A percentile compares a stretch with the other conserved stretches of the same genome.
Evolutionary conservation across 345 rosid genomes (phyloP).

Genomic region (Populus ilicifolia): DNA sequence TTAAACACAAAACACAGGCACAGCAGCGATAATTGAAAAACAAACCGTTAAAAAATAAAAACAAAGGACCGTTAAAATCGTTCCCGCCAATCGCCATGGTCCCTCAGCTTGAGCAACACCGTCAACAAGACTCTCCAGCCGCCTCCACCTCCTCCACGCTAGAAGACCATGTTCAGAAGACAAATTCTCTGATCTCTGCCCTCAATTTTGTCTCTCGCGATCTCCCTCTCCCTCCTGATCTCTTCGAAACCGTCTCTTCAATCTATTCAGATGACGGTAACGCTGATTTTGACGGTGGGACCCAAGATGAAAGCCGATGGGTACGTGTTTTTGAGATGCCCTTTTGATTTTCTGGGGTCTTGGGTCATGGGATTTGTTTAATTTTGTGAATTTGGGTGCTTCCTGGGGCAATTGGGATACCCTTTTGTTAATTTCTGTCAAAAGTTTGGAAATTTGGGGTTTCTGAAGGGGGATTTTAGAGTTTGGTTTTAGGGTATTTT

Average conservation of each 20-base stretch:
- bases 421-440: neutral
- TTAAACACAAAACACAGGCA: neutral
- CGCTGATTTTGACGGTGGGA: slow-evolving; percentile 13
- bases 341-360: slow-evolving; percentile 18
- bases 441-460: neutral
- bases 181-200: slow-evolving; percentile 78
- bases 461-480: neutral
- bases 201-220: slow-evolving; percentile 81
- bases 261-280: slow-evolving; percentile 38
- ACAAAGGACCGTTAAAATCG: slow-evolving; percentile 13
- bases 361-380: slow-evolving; percentile 10
- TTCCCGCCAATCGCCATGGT: slow-evolving; percentile 70
- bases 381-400: slow-evolving; percentile 20
- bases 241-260: slow-evolving; percentile 60
- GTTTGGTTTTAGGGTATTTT: slow-evolving; percentile 2
- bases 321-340: slow-evolving; percentile 33
- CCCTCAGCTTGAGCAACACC: slow-evolving; percentile 56
- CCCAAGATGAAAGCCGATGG: slow-evolving; percentile 21
- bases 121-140: slow-evolving; percentile 18
- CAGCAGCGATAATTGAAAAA: neutral
- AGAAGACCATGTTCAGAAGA: slow-evolving; percentile 39
- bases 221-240: slow-evolving; percentile 81
- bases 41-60: slow-evolving; percentile 23
- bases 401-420: slow-evolving; percentile 3
- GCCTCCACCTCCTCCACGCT: slow-evolving; percentile 9